A percentile compares a stretch with the other conserved stretches of the same genome.
Evolutionary conservation across 441 rosid species (phyloP).

Genomic region (Viola pubescens): DNA sequence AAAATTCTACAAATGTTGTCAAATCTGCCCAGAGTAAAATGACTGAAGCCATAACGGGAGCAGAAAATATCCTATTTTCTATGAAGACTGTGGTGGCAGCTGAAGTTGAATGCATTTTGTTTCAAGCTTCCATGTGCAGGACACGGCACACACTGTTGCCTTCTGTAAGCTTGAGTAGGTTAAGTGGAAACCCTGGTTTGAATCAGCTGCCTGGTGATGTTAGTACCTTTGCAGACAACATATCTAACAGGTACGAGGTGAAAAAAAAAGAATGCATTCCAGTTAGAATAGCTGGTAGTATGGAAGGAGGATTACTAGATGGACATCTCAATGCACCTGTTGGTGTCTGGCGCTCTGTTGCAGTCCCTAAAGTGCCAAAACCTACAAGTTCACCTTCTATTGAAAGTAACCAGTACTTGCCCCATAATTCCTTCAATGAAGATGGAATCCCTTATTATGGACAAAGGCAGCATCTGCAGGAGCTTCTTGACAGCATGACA

Average conservation of each 20-base stretch:
- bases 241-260: slow-evolving; percentile 66
- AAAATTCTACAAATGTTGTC: slow-evolving; percentile 44
- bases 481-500: slow-evolving; percentile 85
- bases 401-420: slow-evolving; percentile 67
- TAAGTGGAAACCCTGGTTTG: slow-evolving; percentile 47
- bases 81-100: slow-evolving; percentile 75
- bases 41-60: slow-evolving; percentile 42
- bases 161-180: slow-evolving; percentile 56
- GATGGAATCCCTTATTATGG: slow-evolving; percentile 79
- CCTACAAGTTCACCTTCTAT: slow-evolving; percentile 56
- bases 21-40: slow-evolving; percentile 50
- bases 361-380: slow-evolving; percentile 76
- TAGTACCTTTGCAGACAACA: slow-evolving; percentile 69
- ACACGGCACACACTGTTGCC: slow-evolving; percentile 63
- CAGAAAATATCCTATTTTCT: slow-evolving; percentile 47
- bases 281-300: slow-evolving; percentile 89
- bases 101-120: slow-evolving; percentile 78
- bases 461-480: slow-evolving; percentile 91
- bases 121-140: slow-evolving; percentile 95
- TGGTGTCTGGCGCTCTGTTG: slow-evolving; percentile 98
- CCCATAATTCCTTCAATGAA: slow-evolving; percentile 66
- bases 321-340: slow-evolving; percentile 81
- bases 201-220: slow-evolving; percentile 76
- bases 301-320: slow-evolving; percentile 80
- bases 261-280: slow-evolving; percentile 93